Percentiles rank a stretch among this genome's conserved stretches.
These are phyloP conservation scores for Hirschfeldia incana DNA, from an alignment of 345 rosid species.

Conservation along the genomic window DNA sequence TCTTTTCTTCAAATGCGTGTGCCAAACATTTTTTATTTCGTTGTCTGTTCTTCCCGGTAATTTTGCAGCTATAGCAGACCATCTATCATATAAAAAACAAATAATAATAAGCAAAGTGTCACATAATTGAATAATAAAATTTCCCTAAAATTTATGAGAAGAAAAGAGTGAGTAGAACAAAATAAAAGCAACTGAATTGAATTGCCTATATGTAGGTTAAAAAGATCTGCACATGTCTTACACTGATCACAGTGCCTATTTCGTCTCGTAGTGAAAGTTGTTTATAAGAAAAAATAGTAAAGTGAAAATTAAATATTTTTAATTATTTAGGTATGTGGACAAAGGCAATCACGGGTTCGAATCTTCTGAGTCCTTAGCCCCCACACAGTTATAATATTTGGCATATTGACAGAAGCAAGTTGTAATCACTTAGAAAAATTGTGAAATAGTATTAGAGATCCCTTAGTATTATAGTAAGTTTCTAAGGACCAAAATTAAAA, in stretches of 20 bases:
- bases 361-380: conserved; percentile 29
- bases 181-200: conserved; percentile 9
- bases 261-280: conserved; percentile 27
- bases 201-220: conserved; percentile 2
- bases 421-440: not conserved
- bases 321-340: conserved; percentile 21
- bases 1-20: conserved; percentile 47
- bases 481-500: not conserved
- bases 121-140: not conserved
- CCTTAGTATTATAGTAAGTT: not conserved
- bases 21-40: conserved; percentile 55
- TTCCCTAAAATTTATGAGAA: not conserved
- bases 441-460: not conserved
- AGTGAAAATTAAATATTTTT: not conserved
- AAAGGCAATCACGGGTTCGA: conserved; percentile 43
- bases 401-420: conserved; percentile 1
- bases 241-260: conserved; percentile 36
- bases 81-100: conserved; percentile 31
- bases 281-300: not conserved
- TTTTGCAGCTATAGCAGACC: conserved; percentile 56
- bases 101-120: not conserved
- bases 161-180: conserved; percentile 19
- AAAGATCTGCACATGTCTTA: conserved; percentile 26
- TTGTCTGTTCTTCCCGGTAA: conserved; percentile 59
- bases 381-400: conserved; percentile 15